Evolutionary conservation across 768 basidiomycete species (phyloP).

Genomic region (Leucosporidium creatinivorum): DNA sequence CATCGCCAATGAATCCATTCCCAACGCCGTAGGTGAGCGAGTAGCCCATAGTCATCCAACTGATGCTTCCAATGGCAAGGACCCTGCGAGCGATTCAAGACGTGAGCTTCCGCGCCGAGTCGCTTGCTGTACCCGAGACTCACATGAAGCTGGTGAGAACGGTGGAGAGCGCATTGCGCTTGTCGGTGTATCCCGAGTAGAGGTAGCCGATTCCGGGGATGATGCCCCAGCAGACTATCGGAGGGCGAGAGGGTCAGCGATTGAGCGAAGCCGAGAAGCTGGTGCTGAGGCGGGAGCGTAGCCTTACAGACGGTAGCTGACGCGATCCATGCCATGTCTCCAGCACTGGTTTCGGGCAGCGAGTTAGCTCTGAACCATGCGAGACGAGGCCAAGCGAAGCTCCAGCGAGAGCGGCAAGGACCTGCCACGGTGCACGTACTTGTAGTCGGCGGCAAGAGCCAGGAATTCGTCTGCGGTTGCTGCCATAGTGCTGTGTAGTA

Average conservation of each 20-base stretch:
- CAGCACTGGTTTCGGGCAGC: background rate
- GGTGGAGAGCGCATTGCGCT: slow-evolving; percentile 1
- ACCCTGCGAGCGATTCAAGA: background rate
- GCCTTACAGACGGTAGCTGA: background rate
- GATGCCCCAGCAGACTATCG: slow-evolving; percentile 13
- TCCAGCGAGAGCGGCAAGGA: no score
- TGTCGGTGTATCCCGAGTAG: slow-evolving; percentile 17
- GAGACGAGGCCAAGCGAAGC: no score
- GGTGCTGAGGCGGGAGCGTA: no score
- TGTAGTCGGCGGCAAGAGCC: background rate
- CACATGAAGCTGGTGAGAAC: background rate
- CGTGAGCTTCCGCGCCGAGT: no score
- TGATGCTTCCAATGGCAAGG: background rate
- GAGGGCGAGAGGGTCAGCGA: background rate
- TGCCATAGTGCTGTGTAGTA: background rate
- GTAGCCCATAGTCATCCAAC: background rate
- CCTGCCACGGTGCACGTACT: background rate
- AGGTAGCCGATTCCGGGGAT: slow-evolving; percentile 10
- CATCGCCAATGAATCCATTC: background rate
- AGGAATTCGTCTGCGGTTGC: background rate
- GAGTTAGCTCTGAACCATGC: no score
- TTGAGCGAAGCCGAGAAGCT: no score
- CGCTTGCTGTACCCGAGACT: no score
- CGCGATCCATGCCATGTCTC: background rate
- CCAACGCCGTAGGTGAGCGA: slow-evolving; percentile 5